Base-by-base conservation (phyloP, 2,329 filamentous ascomycete genomes). In the Bipolaris oryzae region DNA sequence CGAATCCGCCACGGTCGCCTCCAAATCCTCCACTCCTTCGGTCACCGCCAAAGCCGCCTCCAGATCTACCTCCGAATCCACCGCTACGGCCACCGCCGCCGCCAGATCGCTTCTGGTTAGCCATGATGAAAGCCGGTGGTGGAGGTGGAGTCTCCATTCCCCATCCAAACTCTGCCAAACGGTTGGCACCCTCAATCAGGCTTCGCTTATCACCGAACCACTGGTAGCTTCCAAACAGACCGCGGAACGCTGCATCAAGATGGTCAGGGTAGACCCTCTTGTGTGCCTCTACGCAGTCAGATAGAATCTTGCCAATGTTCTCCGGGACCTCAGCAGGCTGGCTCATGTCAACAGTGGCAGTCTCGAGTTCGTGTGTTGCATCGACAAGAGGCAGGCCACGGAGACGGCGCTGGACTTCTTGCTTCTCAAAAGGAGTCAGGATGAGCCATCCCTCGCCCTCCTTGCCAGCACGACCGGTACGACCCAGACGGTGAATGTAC, bases 371-470 rank as follows among this genome's bases (percentile, higher is more conserved):
- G 4, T 75, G 69, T 63, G 86, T 84, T 6, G 80, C 80, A 67
- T 85, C 76, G 16, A 15, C 20, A 62, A 92, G 80, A 13, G 88
- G 87, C 13, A 92, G 79, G 3, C 82, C 81, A 5, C 75, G 72
- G 50, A 93, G 81, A 45, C 84, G 78, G 9, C 69, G 66, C 42
- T 84, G 80, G 3, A 85, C 79, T 42, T 78, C 73, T 0, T 62
- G 16, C 6, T 82, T 72, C 65, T 91, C 87, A 13, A 80, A 69
- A 10, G 84, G 75, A 1, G 85, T 79, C 1, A 91, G 61, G 44
- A 94, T 74, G 33, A 93, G 74, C 82, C 85, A 91, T 54, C 88
- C 89, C 69, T 90, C 81, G 42, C 90, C 90, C 64, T 86, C 81
- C 74, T 90, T 90, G 59, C 87, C 86, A 25, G 90, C 90, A 69